A percentile compares a stretch with the other conserved stretches of the same genome.
These are phyloP conservation scores for Xylaria digitata DNA, from an alignment of 2,329 filamentous ascomycete genomes.

Conservation along the genomic window DNA sequence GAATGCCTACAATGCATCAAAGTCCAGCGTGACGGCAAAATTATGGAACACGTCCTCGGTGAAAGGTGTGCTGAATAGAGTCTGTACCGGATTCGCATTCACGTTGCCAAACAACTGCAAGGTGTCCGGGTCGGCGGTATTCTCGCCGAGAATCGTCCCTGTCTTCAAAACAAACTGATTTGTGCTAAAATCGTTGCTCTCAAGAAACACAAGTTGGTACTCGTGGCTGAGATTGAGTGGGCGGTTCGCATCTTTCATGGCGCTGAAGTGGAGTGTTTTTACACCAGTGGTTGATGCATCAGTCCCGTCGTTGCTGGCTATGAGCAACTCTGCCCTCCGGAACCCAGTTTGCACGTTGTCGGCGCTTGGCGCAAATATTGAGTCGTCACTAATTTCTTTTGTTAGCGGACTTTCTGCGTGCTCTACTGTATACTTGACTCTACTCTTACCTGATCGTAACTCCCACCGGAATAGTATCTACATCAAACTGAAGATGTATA, in stretches of 20 bases:
- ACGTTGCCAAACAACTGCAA: constrained; percentile 32
- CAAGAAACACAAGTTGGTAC: constrained; percentile 33
- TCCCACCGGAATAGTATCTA: constrained; percentile 20
- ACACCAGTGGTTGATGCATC: constrained; percentile 30
- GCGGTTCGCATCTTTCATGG: constrained; percentile 28
- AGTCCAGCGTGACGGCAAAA: constrained; percentile 30
- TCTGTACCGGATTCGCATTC: constrained; percentile 20
- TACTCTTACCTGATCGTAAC: constrained; percentile 28
- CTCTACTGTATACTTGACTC: neutral
- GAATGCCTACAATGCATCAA: constrained; percentile 22
- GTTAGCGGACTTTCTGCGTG: constrained; percentile 5
- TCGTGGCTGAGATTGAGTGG: constrained; percentile 28
- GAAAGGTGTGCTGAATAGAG: constrained; percentile 26
- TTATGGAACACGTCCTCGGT: constrained; percentile 29
- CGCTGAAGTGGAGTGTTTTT: constrained; percentile 31
- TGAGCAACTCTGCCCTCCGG: constrained; percentile 29
- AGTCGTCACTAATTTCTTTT: constrained; percentile 22
- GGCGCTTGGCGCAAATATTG: constrained; percentile 31
- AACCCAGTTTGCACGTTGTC: constrained; percentile 32
- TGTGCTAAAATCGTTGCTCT: constrained; percentile 31
- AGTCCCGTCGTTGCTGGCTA: constrained; percentile 29
- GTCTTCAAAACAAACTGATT: constrained; percentile 31
- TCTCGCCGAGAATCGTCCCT: constrained; percentile 25
- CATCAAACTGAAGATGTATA: constrained; percentile 20
- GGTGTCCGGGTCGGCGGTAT: constrained; percentile 25